Conservation (phyloP, 2,329 filamentous ascomycete species). For the Aureobasidium sp. region DNA sequence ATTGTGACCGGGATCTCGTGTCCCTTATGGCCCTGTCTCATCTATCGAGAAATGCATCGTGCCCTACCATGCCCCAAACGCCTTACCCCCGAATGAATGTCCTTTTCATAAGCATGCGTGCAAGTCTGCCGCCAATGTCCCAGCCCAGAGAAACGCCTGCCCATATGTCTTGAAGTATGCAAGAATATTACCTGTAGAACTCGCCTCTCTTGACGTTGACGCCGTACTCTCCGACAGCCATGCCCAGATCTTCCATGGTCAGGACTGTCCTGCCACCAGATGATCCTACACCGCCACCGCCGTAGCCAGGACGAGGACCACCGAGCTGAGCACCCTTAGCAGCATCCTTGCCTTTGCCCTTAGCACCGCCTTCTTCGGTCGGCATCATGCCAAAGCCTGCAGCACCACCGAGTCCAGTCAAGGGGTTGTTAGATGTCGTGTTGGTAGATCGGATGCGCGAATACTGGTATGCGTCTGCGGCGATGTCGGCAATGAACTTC, state of each 20-base stretch:
- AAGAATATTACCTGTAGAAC: slow-evolving; percentile 70
- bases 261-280: slow-evolving; percentile 87
- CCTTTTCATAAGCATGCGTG: slow-evolving; percentile 4
- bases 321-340: slow-evolving; percentile 35
- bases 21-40: not conserved
- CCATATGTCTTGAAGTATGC: not conserved
- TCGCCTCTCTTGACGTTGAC: slow-evolving; percentile 96
- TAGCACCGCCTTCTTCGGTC: slow-evolving; percentile 38
- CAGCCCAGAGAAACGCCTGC: not conserved
- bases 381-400: slow-evolving; percentile 58
- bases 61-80: not conserved
- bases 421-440: slow-evolving; percentile 80
- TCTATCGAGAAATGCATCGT: not conserved
- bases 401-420: slow-evolving; percentile 73
- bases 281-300: slow-evolving; percentile 80
- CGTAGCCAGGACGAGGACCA: slow-evolving; percentile 46
- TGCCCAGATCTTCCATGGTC: slow-evolving; percentile 97
- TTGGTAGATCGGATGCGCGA: slow-evolving; percentile 87
- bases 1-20: not conserved
- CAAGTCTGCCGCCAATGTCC: not conserved
- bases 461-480: slow-evolving; percentile 96
- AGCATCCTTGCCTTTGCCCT: slow-evolving; percentile 35
- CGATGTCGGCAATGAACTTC: slow-evolving; percentile 97
- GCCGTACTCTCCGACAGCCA: slow-evolving; percentile 96
- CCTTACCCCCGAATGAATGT: not conserved